Evolutionary conservation across 352 stramenopile species (phyloP).

Genomic region (Globisporangium nunn): DNA sequence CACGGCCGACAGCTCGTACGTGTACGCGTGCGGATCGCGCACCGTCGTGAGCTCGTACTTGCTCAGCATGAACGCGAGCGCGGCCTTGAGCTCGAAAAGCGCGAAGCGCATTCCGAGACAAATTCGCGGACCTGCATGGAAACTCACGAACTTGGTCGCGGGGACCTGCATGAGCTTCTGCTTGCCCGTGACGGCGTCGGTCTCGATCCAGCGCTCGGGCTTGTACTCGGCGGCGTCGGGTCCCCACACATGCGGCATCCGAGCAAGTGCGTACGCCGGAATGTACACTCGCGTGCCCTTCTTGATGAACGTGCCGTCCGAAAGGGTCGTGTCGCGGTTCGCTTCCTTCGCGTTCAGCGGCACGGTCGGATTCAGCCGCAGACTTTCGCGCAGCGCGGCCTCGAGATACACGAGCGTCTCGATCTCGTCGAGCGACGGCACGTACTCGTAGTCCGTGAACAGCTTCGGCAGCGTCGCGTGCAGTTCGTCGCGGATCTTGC

Average conservation of each 20-base stretch:
- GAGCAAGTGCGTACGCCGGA: slow-evolving; percentile 37
- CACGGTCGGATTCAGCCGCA: slow-evolving; percentile 59
- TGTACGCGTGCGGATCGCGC: slow-evolving; percentile 19
- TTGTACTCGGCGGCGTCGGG: slow-evolving; percentile 38
- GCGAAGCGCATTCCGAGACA: slow-evolving; percentile 42
- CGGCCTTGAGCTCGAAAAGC: slow-evolving; percentile 45
- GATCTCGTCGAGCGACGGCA: slow-evolving; percentile 41
- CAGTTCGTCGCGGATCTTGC: slow-evolving; percentile 43
- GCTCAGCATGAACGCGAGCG: slow-evolving; percentile 20
- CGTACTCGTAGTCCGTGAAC: slow-evolving; percentile 20
- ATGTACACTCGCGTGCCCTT: slow-evolving; percentile 50
- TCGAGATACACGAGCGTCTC: slow-evolving; percentile 50
- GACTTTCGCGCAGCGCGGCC: slow-evolving; percentile 48
- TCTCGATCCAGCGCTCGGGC: slow-evolving; percentile 48
- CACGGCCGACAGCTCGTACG: slow-evolving; percentile 20
- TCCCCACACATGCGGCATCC: slow-evolving; percentile 39
- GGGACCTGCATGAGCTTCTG: slow-evolving; percentile 9
- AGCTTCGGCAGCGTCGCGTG: slow-evolving; percentile 24
- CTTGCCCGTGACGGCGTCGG: slow-evolving; percentile 20
- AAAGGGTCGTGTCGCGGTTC: slow-evolving; percentile 42
- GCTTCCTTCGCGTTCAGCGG: slow-evolving; percentile 50
- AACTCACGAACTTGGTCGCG: slow-evolving; percentile 25
- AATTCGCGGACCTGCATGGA: slow-evolving; percentile 32
- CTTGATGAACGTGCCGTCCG: slow-evolving; percentile 46
- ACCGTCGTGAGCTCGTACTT: slow-evolving; percentile 23